Conservation (phyloP, 192 early-diverging fungal genomes). For the Ambispora gerdemannii region DNA sequence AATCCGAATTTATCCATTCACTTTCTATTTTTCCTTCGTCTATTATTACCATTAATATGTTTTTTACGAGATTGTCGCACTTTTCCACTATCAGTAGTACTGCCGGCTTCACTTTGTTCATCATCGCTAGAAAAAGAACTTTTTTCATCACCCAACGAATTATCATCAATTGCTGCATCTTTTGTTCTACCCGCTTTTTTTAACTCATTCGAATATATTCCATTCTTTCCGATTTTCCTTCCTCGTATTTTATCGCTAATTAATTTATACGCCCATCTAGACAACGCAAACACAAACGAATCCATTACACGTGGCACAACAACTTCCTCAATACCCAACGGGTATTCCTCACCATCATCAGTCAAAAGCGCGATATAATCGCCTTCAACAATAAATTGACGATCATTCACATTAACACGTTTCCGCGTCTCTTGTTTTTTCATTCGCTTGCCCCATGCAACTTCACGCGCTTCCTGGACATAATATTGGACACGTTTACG, state of each 20-base stretch:
- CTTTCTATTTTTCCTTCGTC: background rate
- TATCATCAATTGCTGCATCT: too few species aligned
- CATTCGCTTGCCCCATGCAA: slow-evolving; percentile 45
- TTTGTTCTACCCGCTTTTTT: background rate
- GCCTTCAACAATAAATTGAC: slow-evolving; percentile 40
- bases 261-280: slow-evolving; percentile 34
- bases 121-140: slow-evolving; percentile 34
- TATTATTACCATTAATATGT: background rate
- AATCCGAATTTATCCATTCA: background rate
- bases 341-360: slow-evolving; percentile 42
- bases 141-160: slow-evolving; percentile 32
- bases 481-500: slow-evolving; percentile 48
- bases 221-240: too few species aligned
- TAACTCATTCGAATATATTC: too few species aligned
- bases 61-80: background rate
- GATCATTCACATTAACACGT: slow-evolving; percentile 38
- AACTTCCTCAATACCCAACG: slow-evolving; percentile 37
- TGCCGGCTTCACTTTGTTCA: slow-evolving; percentile 31
- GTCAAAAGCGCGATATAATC: slow-evolving; percentile 36
- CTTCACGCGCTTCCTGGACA: slow-evolving; percentile 32
- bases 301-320: slow-evolving; percentile 32
- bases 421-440: slow-evolving; percentile 40
- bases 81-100: slow-evolving; percentile 9
- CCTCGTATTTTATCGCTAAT: slow-evolving; percentile 19
- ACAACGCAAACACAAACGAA: slow-evolving; percentile 30